Conservation (phyloP, 768 basidiomycete genomes). For the Ramaria rubella region DNA sequence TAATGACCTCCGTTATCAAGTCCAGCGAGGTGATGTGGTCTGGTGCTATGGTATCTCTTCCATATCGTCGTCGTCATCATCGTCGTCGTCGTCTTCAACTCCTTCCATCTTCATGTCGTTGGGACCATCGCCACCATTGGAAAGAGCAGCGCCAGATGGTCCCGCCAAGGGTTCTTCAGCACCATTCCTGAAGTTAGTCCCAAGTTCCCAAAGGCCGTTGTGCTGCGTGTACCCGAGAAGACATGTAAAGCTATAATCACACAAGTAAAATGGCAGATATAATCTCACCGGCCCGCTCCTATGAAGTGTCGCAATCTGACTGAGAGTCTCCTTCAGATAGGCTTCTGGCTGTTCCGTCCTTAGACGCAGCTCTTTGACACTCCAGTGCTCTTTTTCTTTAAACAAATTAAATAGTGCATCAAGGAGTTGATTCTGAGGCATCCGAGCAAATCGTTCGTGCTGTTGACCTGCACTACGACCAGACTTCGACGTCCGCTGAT, state of each 20-base stretch:
- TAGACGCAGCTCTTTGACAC: constrained; percentile 68
- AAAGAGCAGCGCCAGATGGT: constrained; percentile 19
- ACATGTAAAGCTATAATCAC: neutral
- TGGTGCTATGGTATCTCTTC: constrained; percentile 43
- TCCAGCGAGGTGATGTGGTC: too few species aligned
- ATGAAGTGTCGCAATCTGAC: constrained; percentile 69
- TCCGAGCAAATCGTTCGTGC: constrained; percentile 87
- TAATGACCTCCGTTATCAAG: too few species aligned
- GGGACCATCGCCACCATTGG: constrained; percentile 15
- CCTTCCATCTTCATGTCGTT: constrained; percentile 46
- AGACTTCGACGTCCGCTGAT: constrained; percentile 34
- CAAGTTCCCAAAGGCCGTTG: constrained; percentile 76
- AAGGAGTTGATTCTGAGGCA: constrained; percentile 82
- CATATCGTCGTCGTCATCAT: constrained; percentile 52
- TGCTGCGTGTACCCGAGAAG: constrained; percentile 37
- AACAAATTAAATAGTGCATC: constrained; percentile 78
- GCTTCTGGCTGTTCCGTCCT: constrained; percentile 80
- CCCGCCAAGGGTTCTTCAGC: constrained; percentile 36
- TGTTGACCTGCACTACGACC: constrained; percentile 44
- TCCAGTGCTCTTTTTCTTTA: constrained; percentile 75
- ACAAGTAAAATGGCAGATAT: neutral
- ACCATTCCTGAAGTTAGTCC: constrained; percentile 61
- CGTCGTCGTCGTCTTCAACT: constrained; percentile 32
- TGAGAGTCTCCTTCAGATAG: constrained; percentile 78
- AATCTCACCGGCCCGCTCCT: constrained; percentile 47